Evolutionary conservation across 306 rosid genomes (phyloP), one percentile per base, ranked within the genome.

Genomic region (Morella rubra): DNA sequence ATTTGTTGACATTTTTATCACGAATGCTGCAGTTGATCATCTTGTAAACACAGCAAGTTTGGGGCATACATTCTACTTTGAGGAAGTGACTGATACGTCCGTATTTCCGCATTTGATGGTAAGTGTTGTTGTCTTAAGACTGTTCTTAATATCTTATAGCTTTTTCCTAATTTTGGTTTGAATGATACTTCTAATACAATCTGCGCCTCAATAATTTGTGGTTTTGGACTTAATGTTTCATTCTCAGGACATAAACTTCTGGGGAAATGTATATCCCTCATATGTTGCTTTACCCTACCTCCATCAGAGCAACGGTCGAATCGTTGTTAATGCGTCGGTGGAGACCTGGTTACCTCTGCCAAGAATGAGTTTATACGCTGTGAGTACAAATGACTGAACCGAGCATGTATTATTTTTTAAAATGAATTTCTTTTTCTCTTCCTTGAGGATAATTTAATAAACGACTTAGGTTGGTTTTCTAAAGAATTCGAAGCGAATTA

Each of bases 211-310:
- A 32, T 32, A 32, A 32, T n/a, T 11, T 44, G 40, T 69, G 55
- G 40, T 44, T 15, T 46, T 6, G 42, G 42, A 69, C 8, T 12
- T 22, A n/a, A n/a, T n/a, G 3, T 52, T 20, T 78, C 16, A 47
- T 47, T 61, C 14, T 76, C 84, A 93, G 96, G 97, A 90, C 78
- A 91, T 91, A 64, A 91, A 91, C 64, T 88, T 93, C 72, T 90
- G 97, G 97, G 98, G 97, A 40, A 91, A 93, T 86, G 85, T 93
- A 24, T 93, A 93, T 81, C 93, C 98, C 69, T 88, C 97, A 7
- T 82, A 77, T 71, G 92, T 85, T 73, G 97, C 98, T 76, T 91
- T 93, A 75, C 97, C 98, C 50, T 86, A 91, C 69, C 88, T 91
- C 3, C 96, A 72, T 69, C 92, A 72, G 79, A 91, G 77, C 73